Conservation (phyloP, 306 rosid genomes). For the Fragaria vesca region DNA sequence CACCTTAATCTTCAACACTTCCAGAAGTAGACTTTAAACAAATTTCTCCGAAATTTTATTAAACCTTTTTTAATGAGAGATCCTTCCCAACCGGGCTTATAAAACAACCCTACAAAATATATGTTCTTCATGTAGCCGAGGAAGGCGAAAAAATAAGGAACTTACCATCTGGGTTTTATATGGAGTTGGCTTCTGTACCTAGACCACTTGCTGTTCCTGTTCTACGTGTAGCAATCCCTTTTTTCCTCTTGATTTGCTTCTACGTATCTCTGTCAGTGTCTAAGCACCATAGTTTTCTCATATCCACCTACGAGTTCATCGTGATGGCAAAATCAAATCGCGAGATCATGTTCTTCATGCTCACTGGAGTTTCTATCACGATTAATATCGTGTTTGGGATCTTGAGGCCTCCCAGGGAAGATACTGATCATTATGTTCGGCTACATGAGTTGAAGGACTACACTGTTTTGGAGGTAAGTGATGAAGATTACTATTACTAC, state of each 20-base stretch:
- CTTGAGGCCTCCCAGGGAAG: slow-evolving; percentile 9
- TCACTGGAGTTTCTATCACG: slow-evolving; percentile 16
- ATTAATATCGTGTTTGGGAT: slow-evolving; percentile 20
- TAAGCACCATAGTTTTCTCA: slow-evolving; percentile 15
- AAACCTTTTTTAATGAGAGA: not conserved
- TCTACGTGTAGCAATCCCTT: slow-evolving; percentile 1
- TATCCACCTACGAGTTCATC: slow-evolving; percentile 24
- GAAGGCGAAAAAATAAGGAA: too few species aligned
- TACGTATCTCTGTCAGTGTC: slow-evolving; percentile 5
- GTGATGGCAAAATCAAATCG: slow-evolving; percentile 17
- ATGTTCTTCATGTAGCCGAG: not conserved
- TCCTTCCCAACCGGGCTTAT: not conserved
- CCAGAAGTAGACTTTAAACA: slow-evolving; percentile 1
- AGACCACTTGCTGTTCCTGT: not conserved
- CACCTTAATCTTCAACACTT: not conserved
- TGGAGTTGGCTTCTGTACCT: slow-evolving; percentile 15
- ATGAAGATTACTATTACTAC: not conserved
- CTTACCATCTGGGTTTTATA: not conserved
- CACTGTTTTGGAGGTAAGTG: not conserved
- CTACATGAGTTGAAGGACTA: not conserved
- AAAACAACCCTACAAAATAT: not conserved
- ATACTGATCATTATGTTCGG: not conserved
- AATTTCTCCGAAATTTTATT: slow-evolving; percentile 13
- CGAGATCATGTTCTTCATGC: slow-evolving; percentile 20
- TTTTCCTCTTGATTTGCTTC: not conserved